phyloP scores from a whole-genome alignment of 805 yeast species.

The Lipomyces chichibuensis region DNA sequence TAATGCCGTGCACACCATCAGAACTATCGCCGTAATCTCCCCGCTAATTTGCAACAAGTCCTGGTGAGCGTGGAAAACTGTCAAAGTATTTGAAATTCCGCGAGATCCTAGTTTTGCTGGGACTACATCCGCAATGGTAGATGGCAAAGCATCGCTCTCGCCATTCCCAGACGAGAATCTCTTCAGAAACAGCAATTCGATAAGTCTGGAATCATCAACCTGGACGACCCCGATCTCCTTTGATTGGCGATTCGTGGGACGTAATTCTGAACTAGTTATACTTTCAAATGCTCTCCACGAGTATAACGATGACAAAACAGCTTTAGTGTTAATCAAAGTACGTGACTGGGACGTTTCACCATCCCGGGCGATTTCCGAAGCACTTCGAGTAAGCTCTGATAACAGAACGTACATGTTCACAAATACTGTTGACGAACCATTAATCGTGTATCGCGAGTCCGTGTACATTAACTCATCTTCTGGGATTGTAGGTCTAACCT shows the following conservation, averaged over 20 bases:
- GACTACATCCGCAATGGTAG: slow-evolving; percentile 10
- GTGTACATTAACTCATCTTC: slow-evolving; percentile 27
- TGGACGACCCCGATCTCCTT: background rate
- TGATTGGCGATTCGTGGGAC: background rate
- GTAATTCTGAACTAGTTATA: background rate
- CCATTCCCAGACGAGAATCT: slow-evolving; percentile 16
- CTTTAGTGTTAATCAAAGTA: slow-evolving; percentile 20
- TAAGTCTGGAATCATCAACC: slow-evolving; percentile 9
- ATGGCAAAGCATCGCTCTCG: slow-evolving; percentile 5
- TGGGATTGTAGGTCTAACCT: slow-evolving; percentile 30
- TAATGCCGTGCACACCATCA: slow-evolving; percentile 18
- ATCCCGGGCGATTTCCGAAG: background rate
- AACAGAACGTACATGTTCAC: slow-evolving; percentile 25
- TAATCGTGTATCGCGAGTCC: slow-evolving; percentile 29
- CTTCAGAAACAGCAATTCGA: slow-evolving; percentile 26
- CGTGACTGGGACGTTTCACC: slow-evolving; percentile 3
- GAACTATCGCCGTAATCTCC: slow-evolving; percentile 31
- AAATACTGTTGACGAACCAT: slow-evolving; percentile 33
- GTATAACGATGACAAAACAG: slow-evolving; percentile 26
- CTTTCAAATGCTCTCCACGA: slow-evolving; percentile 23
- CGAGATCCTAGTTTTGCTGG: slow-evolving; percentile 35
- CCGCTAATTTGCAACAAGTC: slow-evolving; percentile 29
- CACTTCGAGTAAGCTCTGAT: slow-evolving; percentile 10
- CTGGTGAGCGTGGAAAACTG: slow-evolving; percentile 33
- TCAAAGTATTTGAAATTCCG: slow-evolving; percentile 30